Evolutionary conservation across 352 stramenopile genomes (phyloP), one percentile per base, ranked within the genome.

Genomic region (Globisporangium lucens): DNA sequence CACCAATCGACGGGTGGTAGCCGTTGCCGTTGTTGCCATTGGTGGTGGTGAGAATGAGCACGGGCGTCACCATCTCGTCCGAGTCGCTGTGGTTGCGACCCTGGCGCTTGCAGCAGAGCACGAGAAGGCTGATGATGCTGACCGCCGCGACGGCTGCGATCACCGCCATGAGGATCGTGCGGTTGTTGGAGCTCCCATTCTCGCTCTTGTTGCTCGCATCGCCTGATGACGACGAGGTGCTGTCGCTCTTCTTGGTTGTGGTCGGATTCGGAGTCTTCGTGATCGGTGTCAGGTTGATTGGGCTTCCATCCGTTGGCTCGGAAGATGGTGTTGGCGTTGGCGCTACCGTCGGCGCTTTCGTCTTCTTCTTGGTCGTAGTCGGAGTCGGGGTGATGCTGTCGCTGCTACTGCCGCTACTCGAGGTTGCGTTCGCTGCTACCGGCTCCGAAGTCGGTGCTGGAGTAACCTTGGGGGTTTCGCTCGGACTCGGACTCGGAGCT

Each of bases 161-260:
- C 53, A 64, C 66, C 6, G 55, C 55, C 51, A 67, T 62, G 59
- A 67, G 22, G 35, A 71, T 66, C 51, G 66, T 63, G 59, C 52
- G 59, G 38, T 30, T 58, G 13, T 55, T 63, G 6, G 53, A 33
- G 29, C 15, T 36, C 5, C 3, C 13, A 22, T 1, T 53, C n/a
- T 24, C 29, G 52, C 10, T 71, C 27, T 49, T 51, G 43, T n/a
- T 71, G 52, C 29, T 67, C 41, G n/a, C 41, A n/a, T 62, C 35
- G 38, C 15, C 56, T 12, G 27, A 27, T 10, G 27, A 27, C 3
- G 62, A 67, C 7, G 62, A 67, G 13, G 61, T 49, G 33, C 20
- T 59, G 22, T 56, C 61, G 10, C 29, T 61, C 41, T 51, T 27
- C 30, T 30, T 59, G 27, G 57, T 56, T 29, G 24, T 13, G 0